Conservation (phyloP, 2,329 filamentous ascomycete genomes). For the Venturia oleaginea region DNA sequence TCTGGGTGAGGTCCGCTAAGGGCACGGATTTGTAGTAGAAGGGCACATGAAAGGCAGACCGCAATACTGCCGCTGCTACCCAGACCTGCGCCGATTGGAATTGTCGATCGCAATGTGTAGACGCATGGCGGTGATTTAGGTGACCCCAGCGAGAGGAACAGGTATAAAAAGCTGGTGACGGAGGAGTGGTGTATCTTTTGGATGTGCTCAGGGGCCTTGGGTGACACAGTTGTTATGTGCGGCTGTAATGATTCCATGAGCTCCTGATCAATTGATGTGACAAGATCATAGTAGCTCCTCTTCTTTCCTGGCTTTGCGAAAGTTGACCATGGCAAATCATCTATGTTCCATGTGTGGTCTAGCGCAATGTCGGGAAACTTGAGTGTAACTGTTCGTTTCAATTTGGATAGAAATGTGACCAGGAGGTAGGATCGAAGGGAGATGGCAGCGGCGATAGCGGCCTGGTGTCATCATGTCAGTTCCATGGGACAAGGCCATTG, state of each 20-base stretch:
- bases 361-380: constrained; percentile 87
- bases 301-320: constrained; percentile 80
- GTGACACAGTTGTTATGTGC: constrained; percentile 63
- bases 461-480: constrained; percentile 39
- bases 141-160: constrained; percentile 80
- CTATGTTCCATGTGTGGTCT: constrained; percentile 88
- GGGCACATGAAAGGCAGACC: constrained; percentile 75
- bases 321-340: constrained; percentile 74
- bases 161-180: constrained; percentile 80
- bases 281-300: constrained; percentile 84
- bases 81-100: constrained; percentile 83
- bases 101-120: constrained; percentile 86
- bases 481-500: background rate
- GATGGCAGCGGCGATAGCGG: constrained; percentile 89
- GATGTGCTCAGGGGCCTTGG: constrained; percentile 53
- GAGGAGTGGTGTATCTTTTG: constrained; percentile 80
- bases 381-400: constrained; percentile 75
- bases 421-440: constrained; percentile 94
- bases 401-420: constrained; percentile 89
- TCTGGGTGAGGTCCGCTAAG: constrained; percentile 86
- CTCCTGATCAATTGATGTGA: constrained; percentile 71
- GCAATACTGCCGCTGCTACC: constrained; percentile 92
- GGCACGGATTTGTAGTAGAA: constrained; percentile 80
- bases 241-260: constrained; percentile 74
- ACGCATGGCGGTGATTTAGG: constrained; percentile 70